Percentiles rank a stretch among this genome's conserved stretches.
Evolutionary conservation across 1,139 yeast genomes (phyloP).

Genomic region (Saccharomyces hybrid): DNA sequence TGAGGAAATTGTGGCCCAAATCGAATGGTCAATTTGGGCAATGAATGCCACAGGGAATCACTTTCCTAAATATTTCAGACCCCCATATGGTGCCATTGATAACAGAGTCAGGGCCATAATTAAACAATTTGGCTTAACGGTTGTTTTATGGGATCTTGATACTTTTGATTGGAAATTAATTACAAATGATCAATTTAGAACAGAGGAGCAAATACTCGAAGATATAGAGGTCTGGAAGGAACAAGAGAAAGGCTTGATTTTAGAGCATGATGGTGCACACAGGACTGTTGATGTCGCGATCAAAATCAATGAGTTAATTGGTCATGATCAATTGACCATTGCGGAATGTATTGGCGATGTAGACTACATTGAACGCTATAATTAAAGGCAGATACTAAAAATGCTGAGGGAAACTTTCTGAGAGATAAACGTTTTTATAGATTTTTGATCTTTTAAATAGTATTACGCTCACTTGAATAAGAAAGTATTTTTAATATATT

Average conservation of each 20-base stretch:
- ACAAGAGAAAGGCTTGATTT: constrained; percentile 52
- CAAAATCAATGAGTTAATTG: constrained; percentile 46
- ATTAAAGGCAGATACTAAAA: too few relatives aligned
- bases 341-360: constrained; percentile 74
- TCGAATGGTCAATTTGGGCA: too few relatives aligned
- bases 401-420: too few relatives aligned
- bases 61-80: constrained; percentile 89
- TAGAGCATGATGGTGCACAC: constrained; percentile 74
- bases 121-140: constrained; percentile 77
- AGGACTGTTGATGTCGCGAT: constrained; percentile 66
- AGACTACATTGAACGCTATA: constrained; percentile 35
- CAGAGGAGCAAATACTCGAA: constrained; percentile 44
- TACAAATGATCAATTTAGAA: constrained; percentile 34
- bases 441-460: too few relatives aligned
- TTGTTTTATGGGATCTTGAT: constrained; percentile 87
- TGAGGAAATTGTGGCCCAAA: too few relatives aligned
- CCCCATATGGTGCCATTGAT: constrained; percentile 94
- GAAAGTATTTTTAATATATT: too few relatives aligned
- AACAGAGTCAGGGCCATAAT: constrained; percentile 74
- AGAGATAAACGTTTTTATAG: too few relatives aligned
- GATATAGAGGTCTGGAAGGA: constrained; percentile 51
- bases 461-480: too few relatives aligned
- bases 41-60: constrained; percentile 91
- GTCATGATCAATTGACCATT: constrained; percentile 59
- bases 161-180: constrained; percentile 84